Evolutionary conservation across 257 asterid species (phyloP), one percentile per base, ranked within the genome.

Genomic region (Perilla frutescens): DNA sequence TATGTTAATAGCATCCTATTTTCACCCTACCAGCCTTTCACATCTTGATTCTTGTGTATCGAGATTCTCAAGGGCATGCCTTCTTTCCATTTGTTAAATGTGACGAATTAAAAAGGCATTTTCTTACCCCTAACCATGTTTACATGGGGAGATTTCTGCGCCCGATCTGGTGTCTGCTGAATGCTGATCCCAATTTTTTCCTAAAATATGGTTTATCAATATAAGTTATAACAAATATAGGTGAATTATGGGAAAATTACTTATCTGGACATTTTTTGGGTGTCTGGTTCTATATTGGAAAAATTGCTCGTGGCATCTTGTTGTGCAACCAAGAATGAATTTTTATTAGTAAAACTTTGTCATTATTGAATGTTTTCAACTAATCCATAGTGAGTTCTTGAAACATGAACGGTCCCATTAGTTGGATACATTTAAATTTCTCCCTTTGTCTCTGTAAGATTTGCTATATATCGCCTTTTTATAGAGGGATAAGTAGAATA

Each of bases 1-100:
- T 37, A 5, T 15, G 15, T n/a, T 37, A 56, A 15, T 45, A 14
- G 49, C 20, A 56, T 56, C 45, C 54, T 62, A 20, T 20, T 20
- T 20, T 20, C 26, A 20, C 26, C 26, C 26, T 20, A 20, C 26
- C 26, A 20, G 26, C 26, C 26, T 34, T 34, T 59, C 65, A 58
- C 48, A 34, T 67, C 43, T 66, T 56, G 41, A 2, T 20, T 20
- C 26, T 20, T 20, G 26, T 20, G 40, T 31, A 11, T 13, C 62
- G 26, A 66, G 71, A 15, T 58, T 61, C 36, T 20, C 29, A 55
- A 56, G 75, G 64, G 9, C 2, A 7, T 1, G 2, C 12, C 32
- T 72, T 71, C 68, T 31, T 45, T 26, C 54, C 61, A 58, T 67
- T 75, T 49, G 68, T 32, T 66, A 36, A 56, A 45, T 60, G 54